A percentile compares a stretch with the other conserved stretches of the same genome.
phyloP scores from a whole-genome alignment of 106 monocot species.

The Dioscorea zingiberensis region DNA sequence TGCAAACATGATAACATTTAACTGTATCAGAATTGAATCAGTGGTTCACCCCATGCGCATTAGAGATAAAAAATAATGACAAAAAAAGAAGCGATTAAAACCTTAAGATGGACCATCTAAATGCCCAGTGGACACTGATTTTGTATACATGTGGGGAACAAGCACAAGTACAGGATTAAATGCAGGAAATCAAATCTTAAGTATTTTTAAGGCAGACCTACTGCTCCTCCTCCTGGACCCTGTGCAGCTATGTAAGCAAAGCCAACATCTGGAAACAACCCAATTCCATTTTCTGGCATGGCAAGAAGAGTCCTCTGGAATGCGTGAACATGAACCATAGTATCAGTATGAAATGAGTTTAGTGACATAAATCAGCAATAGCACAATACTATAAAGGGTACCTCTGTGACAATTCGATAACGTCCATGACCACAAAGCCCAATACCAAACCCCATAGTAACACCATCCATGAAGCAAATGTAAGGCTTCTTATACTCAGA shows the following conservation, averaged over 20 bases:
- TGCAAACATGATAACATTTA: too few relatives aligned
- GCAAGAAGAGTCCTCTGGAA: slow-evolving; percentile 82
- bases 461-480: slow-evolving; percentile 96
- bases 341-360: too few relatives aligned
- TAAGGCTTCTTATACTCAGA: slow-evolving; percentile 71
- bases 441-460: slow-evolving; percentile 99
- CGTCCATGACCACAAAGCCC: slow-evolving; percentile 90
- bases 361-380: too few relatives aligned
- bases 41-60: too few relatives aligned
- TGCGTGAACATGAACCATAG: neutral
- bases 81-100: too few relatives aligned
- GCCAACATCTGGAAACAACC: slow-evolving; percentile 97
- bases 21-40: too few relatives aligned
- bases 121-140: too few relatives aligned
- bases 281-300: slow-evolving; percentile 99
- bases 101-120: too few relatives aligned
- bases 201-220: slow-evolving; percentile 48
- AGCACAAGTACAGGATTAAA: too few relatives aligned
- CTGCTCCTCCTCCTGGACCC: slow-evolving; percentile 76
- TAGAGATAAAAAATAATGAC: too few relatives aligned
- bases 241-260: slow-evolving; percentile 89
- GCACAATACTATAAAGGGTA: slow-evolving; percentile 6
- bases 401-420: slow-evolving; percentile 90
- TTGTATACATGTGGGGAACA: too few relatives aligned
- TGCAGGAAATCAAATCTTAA: too few relatives aligned